These are phyloP conservation scores for Geotrichum restrictum DNA, from an alignment of 1,139 yeast genomes.

Conservation along the genomic window DNA sequence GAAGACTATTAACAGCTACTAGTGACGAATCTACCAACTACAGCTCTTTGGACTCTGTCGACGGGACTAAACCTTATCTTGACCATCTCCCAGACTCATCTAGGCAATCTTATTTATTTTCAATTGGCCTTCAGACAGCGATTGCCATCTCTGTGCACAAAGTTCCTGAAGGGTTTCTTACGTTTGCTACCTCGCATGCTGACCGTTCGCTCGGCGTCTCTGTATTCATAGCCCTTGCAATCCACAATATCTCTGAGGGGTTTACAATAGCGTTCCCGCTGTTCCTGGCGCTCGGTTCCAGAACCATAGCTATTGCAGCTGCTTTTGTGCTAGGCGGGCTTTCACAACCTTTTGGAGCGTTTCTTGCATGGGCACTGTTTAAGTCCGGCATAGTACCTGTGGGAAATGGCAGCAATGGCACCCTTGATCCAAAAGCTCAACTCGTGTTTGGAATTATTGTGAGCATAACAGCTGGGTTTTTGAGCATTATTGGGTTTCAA, in stretches of 20 bases:
- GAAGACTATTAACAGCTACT: too few species aligned
- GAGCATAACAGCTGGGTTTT: slow-evolving; percentile 77
- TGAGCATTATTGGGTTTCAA: slow-evolving; percentile 73
- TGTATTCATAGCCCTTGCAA: slow-evolving; percentile 75
- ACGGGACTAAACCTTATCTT: slow-evolving; percentile 31
- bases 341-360: slow-evolving; percentile 87
- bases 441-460: slow-evolving; percentile 56
- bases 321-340: slow-evolving; percentile 72
- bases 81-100: slow-evolving; percentile 82
- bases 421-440: slow-evolving; percentile 26
- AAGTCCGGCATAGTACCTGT: slow-evolving; percentile 40
- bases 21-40: background rate
- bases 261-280: slow-evolving; percentile 90
- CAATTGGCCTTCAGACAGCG: slow-evolving; percentile 88
- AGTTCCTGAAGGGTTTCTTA: slow-evolving; percentile 90
- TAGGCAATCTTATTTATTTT: slow-evolving; percentile 67
- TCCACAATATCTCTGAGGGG: slow-evolving; percentile 92
- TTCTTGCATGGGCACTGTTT: slow-evolving; percentile 60
- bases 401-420: slow-evolving; percentile 31
- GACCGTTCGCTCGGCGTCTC: slow-evolving; percentile 70
- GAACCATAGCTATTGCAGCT: slow-evolving; percentile 61
- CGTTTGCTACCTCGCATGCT: slow-evolving; percentile 74
- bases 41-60: background rate
- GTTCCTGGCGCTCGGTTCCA: slow-evolving; percentile 62
- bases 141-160: slow-evolving; percentile 85